These are phyloP conservation scores for Incumbomyces lentus DNA, from an alignment of 2,329 filamentous ascomycete species.

Conservation along the genomic window DNA sequence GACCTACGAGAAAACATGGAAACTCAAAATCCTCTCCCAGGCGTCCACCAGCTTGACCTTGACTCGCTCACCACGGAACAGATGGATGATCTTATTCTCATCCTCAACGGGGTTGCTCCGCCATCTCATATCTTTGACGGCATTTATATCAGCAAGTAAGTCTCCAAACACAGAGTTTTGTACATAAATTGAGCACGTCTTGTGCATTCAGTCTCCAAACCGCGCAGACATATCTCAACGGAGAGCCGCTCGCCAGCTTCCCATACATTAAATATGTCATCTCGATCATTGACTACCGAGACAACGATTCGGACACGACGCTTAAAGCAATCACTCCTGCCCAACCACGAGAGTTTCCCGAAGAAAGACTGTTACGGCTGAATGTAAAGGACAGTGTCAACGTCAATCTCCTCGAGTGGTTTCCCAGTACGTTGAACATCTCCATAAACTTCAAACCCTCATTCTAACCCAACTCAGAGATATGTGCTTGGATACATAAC, in stretches of 20 bases:
- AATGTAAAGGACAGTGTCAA: neutral
- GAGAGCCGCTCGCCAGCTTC: neutral
- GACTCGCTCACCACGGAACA: neutral
- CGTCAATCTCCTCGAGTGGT: too few relatives aligned
- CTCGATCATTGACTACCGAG: neutral
- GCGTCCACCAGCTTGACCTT: too few relatives aligned
- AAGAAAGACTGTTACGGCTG: neutral
- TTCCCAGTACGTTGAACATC: too few relatives aligned
- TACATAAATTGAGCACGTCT: too few relatives aligned
- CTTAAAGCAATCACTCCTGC: neutral
- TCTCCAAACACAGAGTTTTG: neutral
- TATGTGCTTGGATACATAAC: neutral
- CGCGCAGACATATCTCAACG: neutral
- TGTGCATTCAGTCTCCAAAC: too few relatives aligned
- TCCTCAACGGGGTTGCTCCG: neutral
- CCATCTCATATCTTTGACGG: neutral
- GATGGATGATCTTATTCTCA: neutral
- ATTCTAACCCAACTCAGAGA: too few relatives aligned
- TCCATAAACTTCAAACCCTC: too few relatives aligned
- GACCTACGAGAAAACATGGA: too few relatives aligned
- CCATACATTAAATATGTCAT: neutral
- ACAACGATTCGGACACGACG: neutral
- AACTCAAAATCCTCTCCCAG: too few relatives aligned
- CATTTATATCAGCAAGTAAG: constrained; percentile 1
- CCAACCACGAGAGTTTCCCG: neutral